Conservation (phyloP, 805 yeast species). For the Scheffersomyces ergatensis region DNA sequence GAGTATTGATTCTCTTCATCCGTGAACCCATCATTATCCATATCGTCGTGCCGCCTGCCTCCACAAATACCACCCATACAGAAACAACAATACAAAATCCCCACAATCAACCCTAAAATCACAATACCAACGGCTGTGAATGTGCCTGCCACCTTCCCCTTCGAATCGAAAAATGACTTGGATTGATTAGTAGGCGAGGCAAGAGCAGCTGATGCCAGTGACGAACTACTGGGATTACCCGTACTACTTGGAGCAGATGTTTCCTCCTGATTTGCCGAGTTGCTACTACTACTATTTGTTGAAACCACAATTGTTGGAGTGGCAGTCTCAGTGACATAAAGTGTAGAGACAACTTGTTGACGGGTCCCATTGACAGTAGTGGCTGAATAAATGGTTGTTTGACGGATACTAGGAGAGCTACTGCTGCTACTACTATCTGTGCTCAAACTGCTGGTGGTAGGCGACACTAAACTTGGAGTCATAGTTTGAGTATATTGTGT, state of each 20-base stretch:
- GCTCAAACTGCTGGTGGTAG: slow-evolving; percentile 16
- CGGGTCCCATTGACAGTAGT: slow-evolving; percentile 32
- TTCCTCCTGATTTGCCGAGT: not conserved
- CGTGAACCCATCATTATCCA: slow-evolving; percentile 23
- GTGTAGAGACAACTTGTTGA: slow-evolving; percentile 10
- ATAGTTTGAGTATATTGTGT: slow-evolving; percentile 12
- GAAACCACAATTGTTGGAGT: not conserved
- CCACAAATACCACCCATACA: slow-evolving; percentile 13
- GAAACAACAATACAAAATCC: slow-evolving; percentile 41
- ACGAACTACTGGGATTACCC: slow-evolving; percentile 2
- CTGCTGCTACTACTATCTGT: slow-evolving; percentile 12
- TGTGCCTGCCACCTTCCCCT: slow-evolving; percentile 83
- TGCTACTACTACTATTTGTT: too few species aligned
- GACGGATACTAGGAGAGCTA: slow-evolving; percentile 16
- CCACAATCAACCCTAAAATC: slow-evolving; percentile 40
- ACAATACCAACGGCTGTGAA: slow-evolving; percentile 78
- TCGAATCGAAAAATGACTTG: slow-evolving; percentile 57
- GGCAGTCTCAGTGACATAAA: slow-evolving; percentile 15
- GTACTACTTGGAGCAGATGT: slow-evolving; percentile 7
- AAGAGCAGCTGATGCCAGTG: slow-evolving; percentile 12
- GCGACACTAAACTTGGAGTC: slow-evolving; percentile 3
- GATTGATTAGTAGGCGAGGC: slow-evolving; percentile 9
- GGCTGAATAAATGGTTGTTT: slow-evolving; percentile 31
- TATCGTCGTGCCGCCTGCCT: slow-evolving; percentile 4
- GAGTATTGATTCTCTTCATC: slow-evolving; percentile 40